phyloP scores from a whole-genome alignment of 345 rosid genomes.

The Dipteronia sinensis region DNA sequence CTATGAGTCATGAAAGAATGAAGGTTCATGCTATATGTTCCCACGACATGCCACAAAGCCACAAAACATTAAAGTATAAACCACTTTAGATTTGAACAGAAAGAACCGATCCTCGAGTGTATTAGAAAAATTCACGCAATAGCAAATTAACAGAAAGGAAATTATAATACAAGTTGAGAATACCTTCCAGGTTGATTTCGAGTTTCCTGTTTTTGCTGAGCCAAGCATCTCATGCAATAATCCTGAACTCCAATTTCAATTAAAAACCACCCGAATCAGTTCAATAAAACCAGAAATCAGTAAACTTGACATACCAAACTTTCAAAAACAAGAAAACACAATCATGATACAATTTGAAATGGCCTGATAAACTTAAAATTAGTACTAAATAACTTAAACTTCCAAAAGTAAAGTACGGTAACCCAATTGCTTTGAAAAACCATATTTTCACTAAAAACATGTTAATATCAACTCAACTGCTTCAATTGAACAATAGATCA shows the following conservation, averaged over 20 bases:
- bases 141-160: not conserved
- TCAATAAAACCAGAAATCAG: not conserved
- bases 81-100: not conserved
- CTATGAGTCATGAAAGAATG: too few relatives aligned
- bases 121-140: too few relatives aligned
- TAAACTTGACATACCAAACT: not conserved
- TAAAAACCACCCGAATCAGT: not conserved
- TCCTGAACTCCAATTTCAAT: conserved; percentile 47
- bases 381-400: too few relatives aligned
- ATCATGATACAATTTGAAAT: too few relatives aligned
- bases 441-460: too few relatives aligned
- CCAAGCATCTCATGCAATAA: conserved; percentile 93
- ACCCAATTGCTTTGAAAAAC: too few relatives aligned
- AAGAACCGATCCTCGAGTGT: not conserved
- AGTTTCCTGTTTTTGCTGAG: conserved; percentile 74
- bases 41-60: not conserved
- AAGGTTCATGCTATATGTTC: too few relatives aligned
- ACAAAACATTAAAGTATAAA: not conserved
- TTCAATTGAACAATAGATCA: not conserved
- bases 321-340: not conserved
- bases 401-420: too few relatives aligned
- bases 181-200: conserved; percentile 97
- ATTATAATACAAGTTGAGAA: conserved; percentile 7
- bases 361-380: not conserved
- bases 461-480: not conserved